phyloP scores from a whole-genome alignment of 2,329 filamentous ascomycete species.

The Fonsecaea nubica region DNA sequence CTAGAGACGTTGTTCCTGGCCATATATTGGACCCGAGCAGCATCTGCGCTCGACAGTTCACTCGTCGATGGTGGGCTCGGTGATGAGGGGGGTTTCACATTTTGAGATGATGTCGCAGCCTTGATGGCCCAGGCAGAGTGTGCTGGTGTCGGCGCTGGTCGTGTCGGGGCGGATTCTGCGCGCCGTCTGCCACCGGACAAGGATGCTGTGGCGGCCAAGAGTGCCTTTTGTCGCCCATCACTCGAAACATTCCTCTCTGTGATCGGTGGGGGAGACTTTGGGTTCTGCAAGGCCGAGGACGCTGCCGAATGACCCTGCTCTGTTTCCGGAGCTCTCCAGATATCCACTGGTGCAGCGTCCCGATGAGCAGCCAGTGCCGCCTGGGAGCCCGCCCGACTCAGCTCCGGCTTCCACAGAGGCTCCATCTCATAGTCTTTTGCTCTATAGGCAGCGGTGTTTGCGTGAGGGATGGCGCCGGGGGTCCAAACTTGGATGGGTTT shows the following conservation, averaged over 20 bases:
- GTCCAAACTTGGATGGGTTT: conserved; percentile 71
- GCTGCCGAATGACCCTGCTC: conserved; percentile 71
- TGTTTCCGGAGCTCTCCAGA: conserved; percentile 58
- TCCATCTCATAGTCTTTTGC: conserved; percentile 67
- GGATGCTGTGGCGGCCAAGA: conserved; percentile 79
- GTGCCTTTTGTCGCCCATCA: conserved; percentile 67
- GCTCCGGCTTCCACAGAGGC: conserved; percentile 68
- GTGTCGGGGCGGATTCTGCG: conserved; percentile 66
- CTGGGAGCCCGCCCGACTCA: conserved; percentile 71
- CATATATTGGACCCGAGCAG: conserved; percentile 68
- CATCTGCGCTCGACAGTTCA: conserved; percentile 52
- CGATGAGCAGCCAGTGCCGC: conserved; percentile 72
- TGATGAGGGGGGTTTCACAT: conserved; percentile 45
- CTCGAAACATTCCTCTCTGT: conserved; percentile 56
- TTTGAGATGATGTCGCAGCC: conserved; percentile 73
- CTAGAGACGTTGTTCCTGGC: conserved; percentile 71
- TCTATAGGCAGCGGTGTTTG: conserved; percentile 64
- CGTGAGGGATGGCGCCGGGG: conserved; percentile 66
- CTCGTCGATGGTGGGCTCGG: conserved; percentile 55
- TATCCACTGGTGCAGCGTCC: conserved; percentile 59
- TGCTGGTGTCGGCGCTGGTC: conserved; percentile 45
- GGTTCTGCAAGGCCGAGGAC: conserved; percentile 66
- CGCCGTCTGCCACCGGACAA: conserved; percentile 68
- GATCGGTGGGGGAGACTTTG: conserved; percentile 55
- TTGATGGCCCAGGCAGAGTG: conserved; percentile 70